phyloP scores from a whole-genome alignment of 179 eudicot species.

The Spergularia azorica region DNA sequence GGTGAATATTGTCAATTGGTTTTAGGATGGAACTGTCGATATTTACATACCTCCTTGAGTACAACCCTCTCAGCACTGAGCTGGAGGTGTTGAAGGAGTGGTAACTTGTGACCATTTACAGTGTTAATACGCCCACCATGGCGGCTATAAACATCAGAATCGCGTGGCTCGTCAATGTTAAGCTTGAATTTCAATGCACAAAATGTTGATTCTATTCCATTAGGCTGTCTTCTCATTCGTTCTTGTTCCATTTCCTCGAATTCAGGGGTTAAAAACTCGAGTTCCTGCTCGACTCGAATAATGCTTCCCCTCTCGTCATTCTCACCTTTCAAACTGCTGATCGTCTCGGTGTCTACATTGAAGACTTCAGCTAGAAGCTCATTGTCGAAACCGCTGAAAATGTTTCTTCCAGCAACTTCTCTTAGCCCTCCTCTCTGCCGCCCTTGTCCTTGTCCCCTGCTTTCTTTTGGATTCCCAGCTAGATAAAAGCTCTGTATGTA shows the following conservation, averaged over 20 bases:
- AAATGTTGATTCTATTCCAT: conserved; percentile 45
- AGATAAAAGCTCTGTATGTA: conserved; percentile 51
- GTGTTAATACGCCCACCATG: conserved; percentile 48
- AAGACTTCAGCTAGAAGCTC: conserved; percentile 35
- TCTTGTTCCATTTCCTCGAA: conserved; percentile 18
- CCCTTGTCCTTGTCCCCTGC: conserved; percentile 8
- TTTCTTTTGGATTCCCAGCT: conserved; percentile 47
- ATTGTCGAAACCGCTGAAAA: conserved; percentile 45
- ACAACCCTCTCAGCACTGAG: conserved; percentile 56
- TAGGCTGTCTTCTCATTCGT: conserved; percentile 10
- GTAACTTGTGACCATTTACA: conserved; percentile 44
- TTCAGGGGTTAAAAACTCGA: conserved; percentile 35
- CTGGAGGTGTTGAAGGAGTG: conserved; percentile 42
- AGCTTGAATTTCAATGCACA: conserved; percentile 40
- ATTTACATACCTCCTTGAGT: conserved; percentile 41
- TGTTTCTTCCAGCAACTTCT: conserved; percentile 33
- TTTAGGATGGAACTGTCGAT: too few species aligned
- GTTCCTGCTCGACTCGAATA: conserved; percentile 40
- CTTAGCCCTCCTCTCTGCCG: not conserved
- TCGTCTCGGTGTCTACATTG: conserved; percentile 36
- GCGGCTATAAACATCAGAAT: conserved; percentile 48
- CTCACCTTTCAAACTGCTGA: conserved; percentile 33
- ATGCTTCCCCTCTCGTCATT: conserved; percentile 51
- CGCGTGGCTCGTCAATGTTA: conserved; percentile 33
- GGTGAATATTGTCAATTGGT: too few species aligned